These are phyloP conservation scores for Mallotus japonicus DNA, from an alignment of 441 rosid species.

Conservation along the genomic window DNA sequence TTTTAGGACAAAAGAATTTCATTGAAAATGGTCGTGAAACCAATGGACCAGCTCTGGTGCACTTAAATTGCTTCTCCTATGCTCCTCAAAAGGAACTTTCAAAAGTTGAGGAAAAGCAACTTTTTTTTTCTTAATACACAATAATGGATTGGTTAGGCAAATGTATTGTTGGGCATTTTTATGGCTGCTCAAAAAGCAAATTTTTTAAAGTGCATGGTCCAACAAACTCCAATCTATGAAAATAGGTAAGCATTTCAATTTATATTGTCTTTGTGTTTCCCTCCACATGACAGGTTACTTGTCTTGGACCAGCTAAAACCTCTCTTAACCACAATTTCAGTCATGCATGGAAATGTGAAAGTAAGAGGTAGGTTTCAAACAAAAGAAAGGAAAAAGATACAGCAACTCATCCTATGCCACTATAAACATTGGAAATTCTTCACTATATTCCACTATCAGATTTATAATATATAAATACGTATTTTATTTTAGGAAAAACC, in stretches of 20 bases:
- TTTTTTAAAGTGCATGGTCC: not conserved
- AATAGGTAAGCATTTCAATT: not conserved
- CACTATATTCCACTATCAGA: too few relatives aligned
- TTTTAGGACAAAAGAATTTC: not conserved
- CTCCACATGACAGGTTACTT: constrained; percentile 11
- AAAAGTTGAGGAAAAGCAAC: constrained; percentile 12
- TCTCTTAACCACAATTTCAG: too few relatives aligned
- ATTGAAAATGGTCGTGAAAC: not conserved
- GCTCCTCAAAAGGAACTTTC: constrained; percentile 18
- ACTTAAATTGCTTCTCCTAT: not conserved
- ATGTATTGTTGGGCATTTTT: too few relatives aligned
- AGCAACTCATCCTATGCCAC: too few relatives aligned
- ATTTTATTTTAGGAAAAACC: too few relatives aligned
- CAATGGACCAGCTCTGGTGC: constrained; percentile 19
- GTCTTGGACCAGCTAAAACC: constrained; percentile 1
- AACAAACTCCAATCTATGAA: not conserved
- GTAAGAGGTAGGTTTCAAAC: too few relatives aligned
- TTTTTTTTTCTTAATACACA: not conserved
- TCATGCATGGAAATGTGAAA: too few relatives aligned
- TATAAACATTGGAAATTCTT: too few relatives aligned
- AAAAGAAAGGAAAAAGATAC: too few relatives aligned
- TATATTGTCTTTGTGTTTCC: not conserved
- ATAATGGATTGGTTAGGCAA: too few relatives aligned
- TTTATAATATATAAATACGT: too few relatives aligned
- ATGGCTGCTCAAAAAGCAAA: not conserved